These are phyloP conservation scores for Begonia peltatifolia DNA, from an alignment of 306 rosid species.

Conservation along the genomic window DNA sequence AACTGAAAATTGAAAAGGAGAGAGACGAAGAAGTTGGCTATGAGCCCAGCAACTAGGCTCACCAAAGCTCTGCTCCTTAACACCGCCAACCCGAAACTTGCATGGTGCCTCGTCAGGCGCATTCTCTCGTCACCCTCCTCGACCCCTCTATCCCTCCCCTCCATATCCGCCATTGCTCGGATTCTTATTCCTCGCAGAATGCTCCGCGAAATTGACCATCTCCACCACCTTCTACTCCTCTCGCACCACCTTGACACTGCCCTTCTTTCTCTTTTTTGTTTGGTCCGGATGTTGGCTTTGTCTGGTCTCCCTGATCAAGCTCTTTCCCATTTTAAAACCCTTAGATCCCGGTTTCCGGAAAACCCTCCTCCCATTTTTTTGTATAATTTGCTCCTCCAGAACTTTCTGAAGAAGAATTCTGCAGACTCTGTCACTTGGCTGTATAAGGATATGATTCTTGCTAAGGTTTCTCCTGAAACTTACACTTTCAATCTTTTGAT, in stretches of 20 bases:
- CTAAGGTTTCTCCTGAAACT: slow-evolving; percentile 50
- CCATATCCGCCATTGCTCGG: slow-evolving; percentile 34
- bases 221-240: slow-evolving; percentile 28
- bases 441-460: slow-evolving; percentile 60
- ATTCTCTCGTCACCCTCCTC: slow-evolving; percentile 31
- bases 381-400: slow-evolving; percentile 53
- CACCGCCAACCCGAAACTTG: slow-evolving; percentile 47
- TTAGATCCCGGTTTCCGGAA: slow-evolving; percentile 41
- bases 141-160: slow-evolving; percentile 15
- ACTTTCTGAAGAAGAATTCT: slow-evolving; percentile 22
- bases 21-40: background rate
- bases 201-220: slow-evolving; percentile 41
- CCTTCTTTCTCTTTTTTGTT: slow-evolving; percentile 28
- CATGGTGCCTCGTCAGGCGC: slow-evolving; percentile 74
- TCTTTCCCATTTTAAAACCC: slow-evolving; percentile 43
- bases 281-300: slow-evolving; percentile 29
- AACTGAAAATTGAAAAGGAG: slow-evolving; percentile 1
- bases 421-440: slow-evolving; percentile 39
- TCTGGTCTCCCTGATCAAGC: slow-evolving; percentile 33
- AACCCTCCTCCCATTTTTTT: slow-evolving; percentile 28
- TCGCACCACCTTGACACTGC: slow-evolving; percentile 29
- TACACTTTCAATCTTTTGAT: slow-evolving; percentile 68
- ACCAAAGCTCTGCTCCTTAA: slow-evolving; percentile 33
- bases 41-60: slow-evolving; percentile 27
- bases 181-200: slow-evolving; percentile 43